Base-by-base conservation (phyloP, 805 yeast genomes). In the Metschnikowia kofuensis region DNA sequence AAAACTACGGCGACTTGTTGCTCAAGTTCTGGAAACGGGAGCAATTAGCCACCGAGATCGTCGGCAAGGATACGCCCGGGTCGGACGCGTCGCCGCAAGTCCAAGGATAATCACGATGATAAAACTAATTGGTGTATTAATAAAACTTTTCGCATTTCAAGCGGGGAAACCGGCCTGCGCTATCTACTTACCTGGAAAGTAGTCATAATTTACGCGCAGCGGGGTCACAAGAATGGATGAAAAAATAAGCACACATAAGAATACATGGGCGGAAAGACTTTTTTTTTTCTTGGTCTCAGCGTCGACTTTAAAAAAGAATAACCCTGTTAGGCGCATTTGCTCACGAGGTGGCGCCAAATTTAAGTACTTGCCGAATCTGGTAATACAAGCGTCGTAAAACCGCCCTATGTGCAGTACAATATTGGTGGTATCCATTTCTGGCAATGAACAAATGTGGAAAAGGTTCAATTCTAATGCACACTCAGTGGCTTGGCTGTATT, bases 1-100 rank as follows among this genome's bases (percentile, higher is more conserved):
- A 90, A 61, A 77, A 86, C 56, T 92, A 92, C 66, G 97, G 96
- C 10, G 96, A 89, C 65, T 73, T 91, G 48, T 73, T 92, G 60
- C 72, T 87, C 61, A 82, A 87, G 66, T 92, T 89, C 66, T 89
- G 96, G 94, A 81, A 79, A 60, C 68, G 89, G 42, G 89, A 86
- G 65, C 84, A 80, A 56, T 53, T 73, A 35, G 73, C 82, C 40
- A 70, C 63, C 50, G 72, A 72, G 52, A 54, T 72, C 12, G 49
- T 48, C 44, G 52, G 45, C 21, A 39, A 37, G 16, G 51, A 44
- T 26, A 45, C 30, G 6, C 46, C 32, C 1, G 30, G 35, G 14
- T 7, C 48, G 11, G 48, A 38, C 35, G 21, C 13, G 27, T 11
- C 35, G 12, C 15, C 35, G 30, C 38, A 35, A 36, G 13, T 9